Base-by-base conservation (phyloP, 495 filamentous ascomycete genomes). In the Penicillium antarcticum region DNA sequence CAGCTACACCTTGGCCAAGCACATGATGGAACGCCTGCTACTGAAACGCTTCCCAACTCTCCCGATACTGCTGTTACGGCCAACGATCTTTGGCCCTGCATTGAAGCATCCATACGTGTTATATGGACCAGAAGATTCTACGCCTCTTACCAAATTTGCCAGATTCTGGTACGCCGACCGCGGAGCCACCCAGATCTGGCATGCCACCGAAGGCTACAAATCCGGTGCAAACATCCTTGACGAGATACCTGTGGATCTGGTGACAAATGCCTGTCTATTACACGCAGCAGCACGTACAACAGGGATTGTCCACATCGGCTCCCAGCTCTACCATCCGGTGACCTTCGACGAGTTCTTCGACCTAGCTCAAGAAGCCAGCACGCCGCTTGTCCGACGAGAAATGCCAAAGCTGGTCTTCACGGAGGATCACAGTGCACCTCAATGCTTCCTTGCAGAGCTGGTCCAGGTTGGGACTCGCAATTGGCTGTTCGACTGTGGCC, bases 181-280 rank as follows among this genome's bases (percentile, higher is more conserved):
- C 0, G 62, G 63, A 0, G 47, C 43, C 2, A 65, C 65, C 1
- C 70, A 71, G 36, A 43, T 65, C 16, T 71, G 70, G 68, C 65
- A 70, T 42, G 58, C 68, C 0, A 59, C 67, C 2, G 46, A 65
- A 26, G 69, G 71, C 4, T 65, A 65, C 23, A 53, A 53, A 14
- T 65, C 58, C 9, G 67, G 65, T 0, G 53, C 59, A 8, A 72
- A 71, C 31, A 64, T 69, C 33, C 48, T 74, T 5, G 71, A 74
- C 37, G 71, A 74, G 44, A 63, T 72, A 3, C 71, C 71, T 0
- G 71, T 74, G 1, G 71, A 74, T 36, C 65, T 72, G 17, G 71
- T 72, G 4, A 69, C 71, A 26, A 74, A 71, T 47, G 64, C 64
- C 1, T 71, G 67, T 58, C 55, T 74, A 8, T 32, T 72, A 8